Base-by-base conservation (phyloP, 1,139 yeast genomes). In the Suhomyces guaymorum region DNA sequence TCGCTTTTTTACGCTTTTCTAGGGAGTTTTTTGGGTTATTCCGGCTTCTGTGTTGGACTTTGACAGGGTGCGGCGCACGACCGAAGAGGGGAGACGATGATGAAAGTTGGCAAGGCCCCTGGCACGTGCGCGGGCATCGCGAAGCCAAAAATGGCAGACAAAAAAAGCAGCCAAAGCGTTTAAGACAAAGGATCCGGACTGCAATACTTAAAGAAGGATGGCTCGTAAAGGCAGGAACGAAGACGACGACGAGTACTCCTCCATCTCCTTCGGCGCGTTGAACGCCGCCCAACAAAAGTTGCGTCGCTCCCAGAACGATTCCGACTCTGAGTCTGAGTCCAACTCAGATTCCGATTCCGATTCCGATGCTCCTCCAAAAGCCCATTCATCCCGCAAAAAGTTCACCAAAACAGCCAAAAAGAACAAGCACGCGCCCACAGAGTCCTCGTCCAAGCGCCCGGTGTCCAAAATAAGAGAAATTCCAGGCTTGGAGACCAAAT, bases 391-490 rank as follows among this genome's bases (percentile, higher is more conserved):
- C 11, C 34, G 38, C 17, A 26, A 29, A 10, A 33, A 25, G 11
- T 16, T 27, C 24, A 38, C 33, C 27, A 26, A 38, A 23, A 37
- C 38, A 32, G 39, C 45, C 26, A 63, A 57, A 42, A 71, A 60
- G 44, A 65, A 59, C 46, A 87, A 87, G 52, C 95, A 88, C 62
- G 95, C 95, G 0, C 96, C 96, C 5, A 60, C 79, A 0, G 95
- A 82, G 53, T 49, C 76, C 15, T 83, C 94, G 5, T 66, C 90
- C 2, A 86, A 83, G 55, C 72, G 67, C 43, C 85, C 80, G n/a
- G 94, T 83, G 1, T 67, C 88, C 0, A 71, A 68, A 47, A 69
- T 88, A 26, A 70, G 96, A 46, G 78, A 80, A 21, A 80, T 88
- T 13, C 92, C 90, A 0, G 96, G 96, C 0, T 52, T 62, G 30